Base-by-base conservation (phyloP, 805 yeast species). In the Huiozyma sinensis region DNA sequence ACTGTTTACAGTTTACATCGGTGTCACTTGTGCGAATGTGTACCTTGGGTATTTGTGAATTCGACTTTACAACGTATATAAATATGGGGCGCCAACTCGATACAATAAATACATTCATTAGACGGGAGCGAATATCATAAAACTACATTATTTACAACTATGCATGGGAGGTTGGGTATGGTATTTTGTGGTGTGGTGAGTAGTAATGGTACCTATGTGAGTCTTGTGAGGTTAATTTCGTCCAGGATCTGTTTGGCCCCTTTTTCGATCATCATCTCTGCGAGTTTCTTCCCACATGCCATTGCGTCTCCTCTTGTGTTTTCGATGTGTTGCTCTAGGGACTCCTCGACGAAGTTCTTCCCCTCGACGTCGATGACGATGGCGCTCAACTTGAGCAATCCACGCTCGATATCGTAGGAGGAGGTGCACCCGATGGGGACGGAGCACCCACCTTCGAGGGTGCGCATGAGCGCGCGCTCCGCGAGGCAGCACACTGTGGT, bases 401-500 rank as follows among this genome's bases (percentile, higher is more conserved):
- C 64, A 0, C 78, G 69, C 17, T 61, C 65, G 43, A 73, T 63
- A 50, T 73, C 66, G 47, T 65, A 83, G 7, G 56, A 50, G n/a
- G 88, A 71, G 50, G 78, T 74, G 29, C 87, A 95, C 42, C 98
- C 98, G 51, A 92, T 84, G 6, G 98, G 98, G 12, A 92, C 97
- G 1, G 96, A 86, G 65, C 98, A 92, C 7, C 98, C 98, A 48
- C 97, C 98, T 67, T 92, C 97, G 47, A 92, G 72, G 27, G 83
- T 72, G 63, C 90, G 75, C 85, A 92, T 77, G 49, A 92, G 67
- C 6, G 90, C 71, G 55, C 98, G 75, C 65, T 92, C 98, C 4
- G 96, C 95, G 6, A 78, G 63, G 63, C 97, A 89, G 53, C 94
- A 73, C 47, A 79, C 65, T 1, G 88, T 75, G 3, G 94, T 73